Percentiles rank a stretch among this genome's conserved stretches.
Evolutionary conservation across 2,329 filamentous ascomycete genomes (phyloP).

Genomic region (Domatiomyces globalis): DNA sequence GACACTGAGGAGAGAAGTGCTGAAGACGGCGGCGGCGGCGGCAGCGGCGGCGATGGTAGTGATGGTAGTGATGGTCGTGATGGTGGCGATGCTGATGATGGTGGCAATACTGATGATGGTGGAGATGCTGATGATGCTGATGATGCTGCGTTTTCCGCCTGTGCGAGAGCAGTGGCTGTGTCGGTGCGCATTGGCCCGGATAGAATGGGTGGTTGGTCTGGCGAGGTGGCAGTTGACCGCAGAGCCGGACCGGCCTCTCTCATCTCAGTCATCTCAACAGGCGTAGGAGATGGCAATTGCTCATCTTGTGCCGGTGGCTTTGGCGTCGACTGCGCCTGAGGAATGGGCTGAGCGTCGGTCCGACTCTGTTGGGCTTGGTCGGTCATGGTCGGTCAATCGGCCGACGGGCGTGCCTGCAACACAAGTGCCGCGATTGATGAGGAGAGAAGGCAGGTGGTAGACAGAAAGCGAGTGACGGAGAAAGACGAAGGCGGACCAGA

Average conservation of each 20-base stretch:
- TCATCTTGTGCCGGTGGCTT: constrained; percentile 6
- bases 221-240: constrained; percentile 3
- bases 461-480: neutral
- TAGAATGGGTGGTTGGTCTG: neutral
- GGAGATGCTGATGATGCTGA: neutral
- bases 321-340: constrained; percentile 12
- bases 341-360: constrained; percentile 6
- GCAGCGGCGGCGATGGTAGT: no score
- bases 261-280: constrained; percentile 14
- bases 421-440: no score
- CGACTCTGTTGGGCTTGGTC: neutral
- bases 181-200: constrained; percentile 13
- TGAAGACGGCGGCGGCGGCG: constrained; percentile 7
- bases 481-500: no score
- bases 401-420: neutral
- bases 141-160: constrained; percentile 6
- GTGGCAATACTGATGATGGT: no score
- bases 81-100: no score
- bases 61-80: no score
- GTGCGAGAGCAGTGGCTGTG: constrained; percentile 14
- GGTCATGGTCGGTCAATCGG: neutral
- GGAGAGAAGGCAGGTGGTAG: neutral
- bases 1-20: constrained; percentile 1
- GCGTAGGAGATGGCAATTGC: constrained; percentile 6
- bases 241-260: neutral